Base-by-base conservation (phyloP, 2,329 filamentous ascomycete species). In the Cryphonectria nitschkei region DNA sequence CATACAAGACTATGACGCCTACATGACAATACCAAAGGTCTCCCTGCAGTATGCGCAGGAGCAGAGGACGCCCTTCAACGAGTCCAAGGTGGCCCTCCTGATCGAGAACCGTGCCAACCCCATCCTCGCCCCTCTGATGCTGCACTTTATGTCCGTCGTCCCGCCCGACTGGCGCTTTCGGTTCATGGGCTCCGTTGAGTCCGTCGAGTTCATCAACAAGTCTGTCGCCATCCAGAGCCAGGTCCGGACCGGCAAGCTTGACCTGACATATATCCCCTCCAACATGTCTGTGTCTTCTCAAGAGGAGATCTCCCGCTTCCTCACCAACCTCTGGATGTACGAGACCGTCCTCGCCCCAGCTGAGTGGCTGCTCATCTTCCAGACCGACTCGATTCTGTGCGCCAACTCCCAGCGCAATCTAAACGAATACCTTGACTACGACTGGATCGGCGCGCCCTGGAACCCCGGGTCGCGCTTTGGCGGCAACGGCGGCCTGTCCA, bases 381-480 rank as follows among this genome's bases (percentile, higher is more conserved):
- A 88, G 74, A 80, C 82, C n/a, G 86, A 88, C 75, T 86, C 84
- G 74, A 86, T 88, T 62, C 77, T 88, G 62, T 88, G 86, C 74
- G 83, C 86, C 69, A 88, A 88, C 75, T 85, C 85, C 14, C 79
- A 80, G n/a, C 80, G 76, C 54, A 84, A 84, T 72, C 76, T 88
- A 54, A 84, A 88, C 73, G 84, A 87, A 7, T 88, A 85, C 84
- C 78, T 88, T 13, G 76, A 80, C n/a, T 88, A 83, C 80, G 82
- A 84, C 73, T 88, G 86, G 86, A 84, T 85, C 32, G 86, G 86
- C 6, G 84, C 85, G 5, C 26, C 9, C 68, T 84, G 84, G 73
- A 78, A 74, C 34, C 68, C 73, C 7, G 77, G 81, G n/a, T 83
- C 85, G 72, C 78, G 78, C 8, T 87, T 86, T 76, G 82, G 84